These are phyloP conservation scores for Globisporangium cystogenes DNA, from an alignment of 352 stramenopile species.

Conservation along the genomic window DNA sequence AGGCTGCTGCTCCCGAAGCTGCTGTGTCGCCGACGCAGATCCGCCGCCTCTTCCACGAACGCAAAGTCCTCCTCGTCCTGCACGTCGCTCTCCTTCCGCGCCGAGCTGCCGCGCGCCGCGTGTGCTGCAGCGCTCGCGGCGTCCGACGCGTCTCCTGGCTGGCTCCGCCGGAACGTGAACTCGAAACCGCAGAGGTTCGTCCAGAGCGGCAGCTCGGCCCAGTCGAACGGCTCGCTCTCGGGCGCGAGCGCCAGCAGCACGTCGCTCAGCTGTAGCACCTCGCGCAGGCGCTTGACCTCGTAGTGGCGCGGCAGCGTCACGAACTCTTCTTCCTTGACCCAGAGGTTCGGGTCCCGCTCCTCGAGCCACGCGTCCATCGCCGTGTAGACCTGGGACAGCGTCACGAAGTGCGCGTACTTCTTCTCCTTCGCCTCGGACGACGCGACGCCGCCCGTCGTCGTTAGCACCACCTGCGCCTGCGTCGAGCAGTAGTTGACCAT, in stretches of 20 bases:
- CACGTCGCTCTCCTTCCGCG: constrained; percentile 12
- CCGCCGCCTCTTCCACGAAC: constrained; percentile 69
- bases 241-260: constrained; percentile 27
- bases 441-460: constrained; percentile 11
- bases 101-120: neutral
- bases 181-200: constrained; percentile 63
- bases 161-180: constrained; percentile 28
- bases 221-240: constrained; percentile 30
- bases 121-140: neutral
- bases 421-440: constrained; percentile 33
- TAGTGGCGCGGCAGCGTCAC: constrained; percentile 69
- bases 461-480: constrained; percentile 52
- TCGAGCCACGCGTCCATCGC: constrained; percentile 87
- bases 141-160: neutral
- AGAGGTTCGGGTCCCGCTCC: constrained; percentile 71
- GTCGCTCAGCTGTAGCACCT: constrained; percentile 69
- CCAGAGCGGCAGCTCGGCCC: constrained; percentile 58
- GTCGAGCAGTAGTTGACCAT: constrained; percentile 61
- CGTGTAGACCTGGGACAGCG: constrained; percentile 63
- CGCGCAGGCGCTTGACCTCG: constrained; percentile 56
- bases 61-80: constrained; percentile 70
- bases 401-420: constrained; percentile 46
- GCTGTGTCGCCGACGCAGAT: constrained; percentile 50
- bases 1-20: constrained; percentile 49
- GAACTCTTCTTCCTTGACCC: constrained; percentile 70